A percentile compares a stretch with the other conserved stretches of the same genome.
phyloP scores from a whole-genome alignment of 495 filamentous ascomycete species.

The Aspergillus biplanus region DNA sequence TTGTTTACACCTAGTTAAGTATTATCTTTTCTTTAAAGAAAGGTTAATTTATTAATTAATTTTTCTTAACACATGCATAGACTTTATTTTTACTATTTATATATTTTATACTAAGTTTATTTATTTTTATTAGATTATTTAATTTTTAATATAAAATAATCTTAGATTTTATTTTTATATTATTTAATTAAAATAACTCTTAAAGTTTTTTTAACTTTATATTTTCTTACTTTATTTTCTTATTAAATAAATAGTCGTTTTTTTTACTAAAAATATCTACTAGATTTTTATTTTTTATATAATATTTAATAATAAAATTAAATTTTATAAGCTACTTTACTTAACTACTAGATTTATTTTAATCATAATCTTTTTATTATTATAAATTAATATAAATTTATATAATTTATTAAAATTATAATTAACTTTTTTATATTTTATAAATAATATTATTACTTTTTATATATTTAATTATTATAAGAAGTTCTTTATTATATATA shows the following conservation, averaged over 20 bases:
- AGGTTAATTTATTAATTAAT: too few species aligned
- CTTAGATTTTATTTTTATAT: background rate
- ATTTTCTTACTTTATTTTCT: background rate
- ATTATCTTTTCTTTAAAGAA: too few species aligned
- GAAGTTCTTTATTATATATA: background rate
- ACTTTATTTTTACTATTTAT: background rate
- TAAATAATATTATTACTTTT: background rate
- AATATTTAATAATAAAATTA: background rate
- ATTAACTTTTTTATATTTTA: background rate
- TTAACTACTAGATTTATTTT: background rate
- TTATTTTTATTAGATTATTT: background rate
- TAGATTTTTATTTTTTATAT: background rate
- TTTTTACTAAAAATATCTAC: background rate
- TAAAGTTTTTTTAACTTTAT: background rate
- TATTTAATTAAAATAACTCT: background rate
- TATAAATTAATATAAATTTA: background rate
- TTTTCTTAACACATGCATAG: background rate
- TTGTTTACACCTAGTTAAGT: too few species aligned
- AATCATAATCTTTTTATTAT: background rate
- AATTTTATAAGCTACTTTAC: background rate
- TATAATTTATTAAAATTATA: background rate
- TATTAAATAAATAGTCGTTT: background rate
- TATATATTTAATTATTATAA: background rate
- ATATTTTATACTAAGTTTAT: background rate
- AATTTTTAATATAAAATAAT: background rate